Percentiles rank a stretch among this genome's conserved stretches.
Conservation (phyloP, 768 basidiomycete genomes). For the Mycena sanguinolenta region DNA sequence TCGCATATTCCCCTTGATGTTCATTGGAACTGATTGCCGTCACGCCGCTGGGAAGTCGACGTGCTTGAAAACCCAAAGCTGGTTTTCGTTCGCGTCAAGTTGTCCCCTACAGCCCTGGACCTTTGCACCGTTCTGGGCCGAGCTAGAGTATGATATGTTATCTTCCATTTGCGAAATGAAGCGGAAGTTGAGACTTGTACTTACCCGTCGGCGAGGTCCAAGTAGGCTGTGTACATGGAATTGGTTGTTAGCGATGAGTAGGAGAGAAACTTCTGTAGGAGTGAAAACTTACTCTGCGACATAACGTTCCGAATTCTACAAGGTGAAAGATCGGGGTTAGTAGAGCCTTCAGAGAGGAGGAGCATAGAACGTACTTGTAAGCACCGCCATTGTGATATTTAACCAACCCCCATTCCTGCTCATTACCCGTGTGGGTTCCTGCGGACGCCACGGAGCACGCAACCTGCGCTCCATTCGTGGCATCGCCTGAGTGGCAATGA, state of each 20-base stretch:
- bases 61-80: constrained; percentile 23
- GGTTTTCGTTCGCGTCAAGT: constrained; percentile 29
- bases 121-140: constrained; percentile 18
- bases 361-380: constrained; percentile 20
- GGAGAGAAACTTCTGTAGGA: constrained; percentile 11
- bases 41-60: constrained; percentile 5
- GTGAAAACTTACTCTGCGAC: constrained; percentile 22
- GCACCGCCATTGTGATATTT: constrained; percentile 14
- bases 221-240: too few relatives aligned
- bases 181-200: too few relatives aligned
- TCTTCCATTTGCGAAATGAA: too few relatives aligned
- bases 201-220: too few relatives aligned
- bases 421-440: background rate
- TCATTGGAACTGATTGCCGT: background rate
- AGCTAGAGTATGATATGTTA: background rate
- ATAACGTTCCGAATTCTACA: constrained; percentile 22
- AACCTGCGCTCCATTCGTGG: constrained; percentile 17
- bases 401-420: constrained; percentile 28
- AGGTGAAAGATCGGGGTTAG: constrained; percentile 12
- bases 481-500: constrained; percentile 12
- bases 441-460: constrained; percentile 9
- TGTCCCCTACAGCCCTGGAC: constrained; percentile 26
- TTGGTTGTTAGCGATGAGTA: too few relatives aligned
- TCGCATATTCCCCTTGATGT: too few relatives aligned
- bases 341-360: constrained; percentile 2